Evolutionary conservation across 352 stramenopile species (phyloP).

Genomic region (Globisporangium spiculum): DNA sequence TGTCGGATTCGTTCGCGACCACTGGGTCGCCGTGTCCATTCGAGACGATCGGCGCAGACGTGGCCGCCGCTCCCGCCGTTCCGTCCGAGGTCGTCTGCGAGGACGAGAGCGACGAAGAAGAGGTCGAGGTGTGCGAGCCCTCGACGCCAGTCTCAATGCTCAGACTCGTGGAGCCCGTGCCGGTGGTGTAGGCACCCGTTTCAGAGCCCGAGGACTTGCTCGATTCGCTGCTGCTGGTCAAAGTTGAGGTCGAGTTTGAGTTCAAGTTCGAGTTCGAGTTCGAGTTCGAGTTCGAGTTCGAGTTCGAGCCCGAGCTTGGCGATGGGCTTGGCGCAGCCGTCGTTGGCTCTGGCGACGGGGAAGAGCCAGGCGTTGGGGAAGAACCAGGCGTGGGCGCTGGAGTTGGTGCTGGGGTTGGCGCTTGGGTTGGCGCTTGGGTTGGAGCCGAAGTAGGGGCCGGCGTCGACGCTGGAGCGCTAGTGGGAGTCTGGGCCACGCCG

Average conservation of each 20-base stretch:
- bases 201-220: slow-evolving; percentile 8
- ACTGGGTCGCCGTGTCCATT: slow-evolving; percentile 22
- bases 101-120: not conserved
- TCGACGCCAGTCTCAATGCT: not conserved
- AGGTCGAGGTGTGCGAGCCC: not conserved
- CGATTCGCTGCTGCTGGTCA: not conserved
- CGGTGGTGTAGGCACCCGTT: not conserved
- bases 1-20: slow-evolving; percentile 13
- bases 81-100: not conserved
- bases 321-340: not conserved
- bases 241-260: slow-evolving; percentile 5
- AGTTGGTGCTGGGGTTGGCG: not conserved
- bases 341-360: not conserved
- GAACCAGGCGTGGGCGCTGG: not conserved
- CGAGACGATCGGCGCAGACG: not conserved
- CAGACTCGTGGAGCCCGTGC: not conserved
- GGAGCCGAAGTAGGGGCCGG: not conserved
- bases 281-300: slow-evolving; percentile 6
- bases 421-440: not conserved
- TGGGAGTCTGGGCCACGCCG: not conserved
- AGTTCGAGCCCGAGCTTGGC: slow-evolving; percentile 8
- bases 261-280: not conserved
- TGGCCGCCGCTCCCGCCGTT: not conserved
- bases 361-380: slow-evolving; percentile 3
- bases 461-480: not conserved